Base-by-base conservation (phyloP, 805 yeast genomes). In the Metschnikowia reukaufii region DNA sequence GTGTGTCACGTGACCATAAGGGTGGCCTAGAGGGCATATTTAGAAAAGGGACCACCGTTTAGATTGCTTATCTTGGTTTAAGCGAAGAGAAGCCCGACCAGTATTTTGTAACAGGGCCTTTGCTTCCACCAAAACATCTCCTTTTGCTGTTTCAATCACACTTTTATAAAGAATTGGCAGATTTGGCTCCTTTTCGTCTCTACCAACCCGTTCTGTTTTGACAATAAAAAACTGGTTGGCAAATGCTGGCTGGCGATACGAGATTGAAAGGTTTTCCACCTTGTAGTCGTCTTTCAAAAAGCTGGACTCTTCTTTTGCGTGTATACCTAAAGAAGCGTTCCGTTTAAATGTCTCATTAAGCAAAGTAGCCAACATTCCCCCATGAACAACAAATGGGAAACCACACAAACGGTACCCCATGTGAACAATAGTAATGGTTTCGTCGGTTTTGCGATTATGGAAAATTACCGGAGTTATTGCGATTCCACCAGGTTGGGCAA, bases 351-450 rank as follows among this genome's bases (percentile, higher is more conserved):
- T 76, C 55, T 90, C 96, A 59, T 88, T 94, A 45, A 89, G 67
- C 1, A 90, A 68, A 0, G 95, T 83, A 7, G 91, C 95, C 25
- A 90, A 62, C 23, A 91, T 79, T 0, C 97, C 97, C 3, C 97
- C 97, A 61, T 90, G 97, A 2, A 88, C 77, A 16, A 91, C 67
- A 56, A 88, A 84, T 2, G 97, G 97, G 61, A 85, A 90, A 0
- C 97, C 97, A 36, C 92, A 83, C 17, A 90, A 64, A 50, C 77
- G 78, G 59, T 84, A 81, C 0, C 97, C 97, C 43, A 86, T 74
- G 61, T 88, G 95, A 20, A 88, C 72, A 5, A 89, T 74, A 0
- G 88, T 77, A 1, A 86, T 74, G 0, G 84, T 76, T 54, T 86
- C 86, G 43, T 76, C 73, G 0, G 79, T 76, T 12, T 69, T 63